Percentiles rank a stretch among this genome's conserved stretches.
phyloP scores from a whole-genome alignment of 805 yeast species.

The Nakazawaea wickerhamii region DNA sequence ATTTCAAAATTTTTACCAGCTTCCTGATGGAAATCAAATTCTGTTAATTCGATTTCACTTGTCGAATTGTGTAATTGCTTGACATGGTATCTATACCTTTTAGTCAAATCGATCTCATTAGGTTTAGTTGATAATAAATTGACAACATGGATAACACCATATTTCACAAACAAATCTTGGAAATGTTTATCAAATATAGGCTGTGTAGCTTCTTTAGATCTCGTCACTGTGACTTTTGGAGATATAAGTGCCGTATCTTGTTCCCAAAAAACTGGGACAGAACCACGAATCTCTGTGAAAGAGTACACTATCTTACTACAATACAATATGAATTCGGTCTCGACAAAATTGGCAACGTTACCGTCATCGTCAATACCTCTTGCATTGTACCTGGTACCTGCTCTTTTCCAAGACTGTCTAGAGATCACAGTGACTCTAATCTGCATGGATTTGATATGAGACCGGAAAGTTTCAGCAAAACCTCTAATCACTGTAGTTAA shows the following conservation, averaged over 20 bases:
- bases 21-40: conserved; percentile 91
- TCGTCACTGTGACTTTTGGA: conserved; percentile 83
- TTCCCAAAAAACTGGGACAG: conserved; percentile 97
- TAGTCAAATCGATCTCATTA: conserved; percentile 68
- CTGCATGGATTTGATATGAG: conserved; percentile 31
- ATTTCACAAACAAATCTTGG: conserved; percentile 57
- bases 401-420: conserved; percentile 94
- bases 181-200: conserved; percentile 86
- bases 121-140: conserved; percentile 78
- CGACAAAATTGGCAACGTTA: conserved; percentile 92
- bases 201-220: conserved; percentile 89
- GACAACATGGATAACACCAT: conserved; percentile 87
- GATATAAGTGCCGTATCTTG: conserved; percentile 89
- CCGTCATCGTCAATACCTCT: conserved; percentile 96
- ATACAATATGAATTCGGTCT: conserved; percentile 78
- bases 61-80: conserved; percentile 32
- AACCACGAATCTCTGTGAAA: conserved; percentile 88
- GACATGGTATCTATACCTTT: conserved; percentile 59
- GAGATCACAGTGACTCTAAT: conserved; percentile 66
- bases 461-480: conserved; percentile 72
- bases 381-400: conserved; percentile 93
- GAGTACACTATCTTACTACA: conserved; percentile 55
- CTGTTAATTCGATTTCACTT: conserved; percentile 53
- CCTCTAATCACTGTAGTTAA: conserved; percentile 92
- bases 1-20: conserved; percentile 87